Evolutionary conservation across 257 asterid genomes (phyloP), one percentile per base, ranked within the genome.

Genomic region (Ilex asprella): DNA sequence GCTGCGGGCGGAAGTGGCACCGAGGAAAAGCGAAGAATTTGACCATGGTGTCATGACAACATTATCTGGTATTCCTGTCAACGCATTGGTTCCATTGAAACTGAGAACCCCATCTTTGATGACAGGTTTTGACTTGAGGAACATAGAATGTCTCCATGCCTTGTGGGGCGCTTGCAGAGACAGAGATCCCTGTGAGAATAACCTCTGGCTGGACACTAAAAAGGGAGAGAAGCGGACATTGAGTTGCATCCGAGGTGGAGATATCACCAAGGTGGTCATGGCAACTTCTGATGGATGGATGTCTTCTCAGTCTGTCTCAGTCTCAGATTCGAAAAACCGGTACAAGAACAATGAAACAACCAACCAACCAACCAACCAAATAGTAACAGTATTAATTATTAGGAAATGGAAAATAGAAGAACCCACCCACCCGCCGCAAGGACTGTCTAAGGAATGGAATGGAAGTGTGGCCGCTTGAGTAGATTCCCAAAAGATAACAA

Each of bases 1-100:
- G 61, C 70, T 68, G 67, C 68, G 66, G 50, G 31, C 3, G 39
- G 75, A 71, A 54, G 56, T 1, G 7, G 80, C 76, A 10, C 86
- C 86, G 46, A 80, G 49, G 50, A 80, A 80, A 0, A 76, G 78
- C 16, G 86, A 72, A 2, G 86, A 73, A 2, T 71, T 76, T 41
- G 78, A 67, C 54, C 65, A 71, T 4, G 82, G 78, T 13, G 82
- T 80, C 16, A 77, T 32, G 1, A 63, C 64, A 27, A 80, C 79
- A 49, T 74, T 75, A 29, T 80, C 83, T 13, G 86, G 86, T 51
- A 80, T 75, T 35, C 67, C 77, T 31, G 32, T 39, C 30, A 80
- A 75, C 14, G 77, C 75, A 5, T 69, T 60, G 35, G 14, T 55
- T 27, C 79, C 79, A 5, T 70, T 64, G 52, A 78, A 60, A 52